These are phyloP conservation scores for Diaporthe sp. DNA, from an alignment of 2,329 filamentous ascomycete genomes.

Conservation along the genomic window DNA sequence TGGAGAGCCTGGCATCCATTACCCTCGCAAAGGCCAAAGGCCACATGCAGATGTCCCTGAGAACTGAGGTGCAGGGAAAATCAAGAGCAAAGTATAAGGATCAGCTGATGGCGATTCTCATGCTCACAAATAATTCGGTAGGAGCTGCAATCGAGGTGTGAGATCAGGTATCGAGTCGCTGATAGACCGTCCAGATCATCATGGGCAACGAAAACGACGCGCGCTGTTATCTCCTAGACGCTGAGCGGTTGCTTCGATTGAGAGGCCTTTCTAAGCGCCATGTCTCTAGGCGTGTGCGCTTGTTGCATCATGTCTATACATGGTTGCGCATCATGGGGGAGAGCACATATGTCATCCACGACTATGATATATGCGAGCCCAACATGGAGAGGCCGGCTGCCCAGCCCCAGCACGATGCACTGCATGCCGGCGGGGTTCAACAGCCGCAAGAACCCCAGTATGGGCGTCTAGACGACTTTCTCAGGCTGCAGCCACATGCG, in stretches of 20 bases:
- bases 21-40: not conserved
- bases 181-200: not conserved
- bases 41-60: constrained; percentile 8
- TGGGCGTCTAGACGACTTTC: not conserved
- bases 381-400: not conserved
- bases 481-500: not conserved
- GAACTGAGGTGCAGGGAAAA: not conserved
- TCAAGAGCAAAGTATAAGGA: constrained; percentile 15
- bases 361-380: not conserved
- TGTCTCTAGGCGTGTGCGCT: constrained; percentile 1
- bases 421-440: not conserved
- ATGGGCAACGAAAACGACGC: constrained; percentile 2
- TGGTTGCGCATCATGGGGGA: constrained; percentile 13
- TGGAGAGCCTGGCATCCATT: not conserved
- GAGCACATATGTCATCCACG: constrained; percentile 12
- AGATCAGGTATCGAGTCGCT: not conserved
- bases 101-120: not conserved
- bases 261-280: constrained; percentile 3
- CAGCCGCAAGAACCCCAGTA: not conserved
- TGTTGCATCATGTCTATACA: constrained; percentile 3
- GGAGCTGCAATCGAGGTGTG: not conserved
- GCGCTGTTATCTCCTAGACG: not conserved
- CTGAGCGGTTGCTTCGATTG: not conserved
- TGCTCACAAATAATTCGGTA: constrained; percentile 15
- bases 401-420: not conserved